Percentiles rank a stretch among this genome's conserved stretches.
These are phyloP conservation scores for Paecilomyces fulvus DNA, from an alignment of 2,329 filamentous ascomycete species.

Conservation along the genomic window DNA sequence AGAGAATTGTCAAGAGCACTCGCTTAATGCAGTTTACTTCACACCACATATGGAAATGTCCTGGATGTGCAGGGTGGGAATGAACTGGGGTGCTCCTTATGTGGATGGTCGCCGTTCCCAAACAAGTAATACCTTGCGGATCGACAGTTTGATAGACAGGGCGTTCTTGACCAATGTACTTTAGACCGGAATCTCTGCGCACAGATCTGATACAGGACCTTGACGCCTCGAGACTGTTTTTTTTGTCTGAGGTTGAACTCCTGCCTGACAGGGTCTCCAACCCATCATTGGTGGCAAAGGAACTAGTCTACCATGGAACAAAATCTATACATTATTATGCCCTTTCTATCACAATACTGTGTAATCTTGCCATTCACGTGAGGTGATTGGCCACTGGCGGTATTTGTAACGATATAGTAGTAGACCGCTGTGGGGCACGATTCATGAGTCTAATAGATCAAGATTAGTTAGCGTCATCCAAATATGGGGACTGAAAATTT, in stretches of 20 bases:
- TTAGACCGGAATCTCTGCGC: not conserved
- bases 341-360: not conserved
- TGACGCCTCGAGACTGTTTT: not conserved
- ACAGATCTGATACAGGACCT: not conserved
- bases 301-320: not conserved
- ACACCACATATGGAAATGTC: not conserved
- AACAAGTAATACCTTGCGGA: not conserved
- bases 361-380: too few species aligned
- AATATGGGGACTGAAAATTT: not conserved
- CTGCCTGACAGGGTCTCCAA: not conserved
- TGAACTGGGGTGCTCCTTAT: not conserved
- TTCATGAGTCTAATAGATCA: not conserved
- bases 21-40: not conserved
- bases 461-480: not conserved
- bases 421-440: not conserved
- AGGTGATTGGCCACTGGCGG: too few species aligned
- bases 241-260: not conserved
- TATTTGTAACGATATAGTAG: not conserved
- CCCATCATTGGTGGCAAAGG: not conserved
- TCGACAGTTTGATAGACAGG: not conserved
- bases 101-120: not conserved
- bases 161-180: not conserved
- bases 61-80: not conserved
- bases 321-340: not conserved
- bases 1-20: not conserved